Conservation (phyloP, 768 basidiomycete species). For the Mycena polygramma region DNA sequence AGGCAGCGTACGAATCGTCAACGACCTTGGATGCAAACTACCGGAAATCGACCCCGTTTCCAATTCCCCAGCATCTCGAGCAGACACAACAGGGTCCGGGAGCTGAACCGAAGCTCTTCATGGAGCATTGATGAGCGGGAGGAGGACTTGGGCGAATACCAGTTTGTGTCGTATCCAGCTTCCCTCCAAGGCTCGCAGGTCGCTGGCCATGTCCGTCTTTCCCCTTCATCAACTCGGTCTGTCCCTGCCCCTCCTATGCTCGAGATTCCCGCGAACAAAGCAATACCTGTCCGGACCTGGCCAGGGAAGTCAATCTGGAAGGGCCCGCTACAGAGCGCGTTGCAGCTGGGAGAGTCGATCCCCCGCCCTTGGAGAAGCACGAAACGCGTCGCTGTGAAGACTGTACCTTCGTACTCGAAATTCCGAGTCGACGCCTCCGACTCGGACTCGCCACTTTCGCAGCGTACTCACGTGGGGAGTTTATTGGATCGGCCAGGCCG, state of each 20-base stretch:
- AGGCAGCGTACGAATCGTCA: slow-evolving; percentile 14
- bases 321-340: slow-evolving; percentile 17
- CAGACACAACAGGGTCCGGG: slow-evolving; percentile 31
- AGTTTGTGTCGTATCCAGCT: slow-evolving; percentile 36
- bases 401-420: slow-evolving; percentile 18
- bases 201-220: slow-evolving; percentile 37
- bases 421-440: slow-evolving; percentile 33
- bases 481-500: slow-evolving; percentile 16
- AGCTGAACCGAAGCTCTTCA: slow-evolving; percentile 29
- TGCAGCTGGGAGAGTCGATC: slow-evolving; percentile 9
- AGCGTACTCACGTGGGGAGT: slow-evolving; percentile 19
- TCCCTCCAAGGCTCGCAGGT: slow-evolving; percentile 34
- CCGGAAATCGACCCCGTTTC: slow-evolving; percentile 31
- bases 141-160: slow-evolving; percentile 33
- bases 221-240: slow-evolving; percentile 20
- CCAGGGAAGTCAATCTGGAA: slow-evolving; percentile 34
- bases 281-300: slow-evolving; percentile 23
- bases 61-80: slow-evolving; percentile 30
- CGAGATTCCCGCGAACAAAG: slow-evolving; percentile 11
- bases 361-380: slow-evolving; percentile 34
- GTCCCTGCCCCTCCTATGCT: slow-evolving; percentile 23
- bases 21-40: slow-evolving; percentile 31
- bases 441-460: slow-evolving; percentile 36
- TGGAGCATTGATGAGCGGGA: slow-evolving; percentile 37
- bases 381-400: slow-evolving; percentile 32